Percentiles rank a stretch among this genome's conserved stretches.
phyloP scores from a whole-genome alignment of 225 moss, liverwort and hornwort species.

The Anthoceros angustus region DNA sequence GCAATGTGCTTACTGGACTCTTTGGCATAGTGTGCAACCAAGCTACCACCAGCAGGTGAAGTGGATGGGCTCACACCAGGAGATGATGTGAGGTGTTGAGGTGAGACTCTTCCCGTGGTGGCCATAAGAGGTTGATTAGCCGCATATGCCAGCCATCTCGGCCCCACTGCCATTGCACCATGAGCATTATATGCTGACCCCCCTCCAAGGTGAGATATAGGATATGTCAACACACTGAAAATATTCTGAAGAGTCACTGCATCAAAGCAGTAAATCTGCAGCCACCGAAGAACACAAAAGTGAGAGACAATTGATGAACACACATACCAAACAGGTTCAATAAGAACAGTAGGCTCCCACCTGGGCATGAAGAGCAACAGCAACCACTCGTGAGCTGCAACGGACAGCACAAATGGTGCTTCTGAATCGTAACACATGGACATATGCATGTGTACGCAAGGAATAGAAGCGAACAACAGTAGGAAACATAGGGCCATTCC shows the following conservation, averaged over 20 bases:
- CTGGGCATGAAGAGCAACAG: slow-evolving; percentile 80
- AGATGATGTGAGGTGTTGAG: slow-evolving; percentile 83
- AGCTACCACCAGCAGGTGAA: slow-evolving; percentile 75
- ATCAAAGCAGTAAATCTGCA: slow-evolving; percentile 96
- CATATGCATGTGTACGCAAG: slow-evolving; percentile 67
- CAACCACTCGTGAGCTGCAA: slow-evolving; percentile 78
- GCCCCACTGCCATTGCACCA: slow-evolving; percentile 89
- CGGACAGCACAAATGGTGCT: slow-evolving; percentile 86
- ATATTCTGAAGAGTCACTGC: slow-evolving; percentile 73
- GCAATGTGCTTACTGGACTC: slow-evolving; percentile 92
- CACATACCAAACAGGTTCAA: background rate
- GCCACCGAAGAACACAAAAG: no score
- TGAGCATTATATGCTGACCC: slow-evolving; percentile 49
- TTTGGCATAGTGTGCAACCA: slow-evolving; percentile 84
- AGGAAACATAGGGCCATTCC: slow-evolving; percentile 42
- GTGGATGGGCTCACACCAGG: slow-evolving; percentile 91
- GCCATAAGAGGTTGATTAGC: slow-evolving; percentile 78
- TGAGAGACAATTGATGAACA: no score
- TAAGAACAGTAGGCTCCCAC: slow-evolving; percentile 15
- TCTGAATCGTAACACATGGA: slow-evolving; percentile 71
- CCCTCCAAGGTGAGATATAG: slow-evolving; percentile 37
- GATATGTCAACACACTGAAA: slow-evolving; percentile 78
- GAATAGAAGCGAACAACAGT: slow-evolving; percentile 86
- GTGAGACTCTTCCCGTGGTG: slow-evolving; percentile 74
- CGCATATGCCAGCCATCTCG: slow-evolving; percentile 92